These are phyloP conservation scores for Acanthamoeba lenticulata DNA, from an alignment of 208 protist species.

Conservation along the genomic window DNA sequence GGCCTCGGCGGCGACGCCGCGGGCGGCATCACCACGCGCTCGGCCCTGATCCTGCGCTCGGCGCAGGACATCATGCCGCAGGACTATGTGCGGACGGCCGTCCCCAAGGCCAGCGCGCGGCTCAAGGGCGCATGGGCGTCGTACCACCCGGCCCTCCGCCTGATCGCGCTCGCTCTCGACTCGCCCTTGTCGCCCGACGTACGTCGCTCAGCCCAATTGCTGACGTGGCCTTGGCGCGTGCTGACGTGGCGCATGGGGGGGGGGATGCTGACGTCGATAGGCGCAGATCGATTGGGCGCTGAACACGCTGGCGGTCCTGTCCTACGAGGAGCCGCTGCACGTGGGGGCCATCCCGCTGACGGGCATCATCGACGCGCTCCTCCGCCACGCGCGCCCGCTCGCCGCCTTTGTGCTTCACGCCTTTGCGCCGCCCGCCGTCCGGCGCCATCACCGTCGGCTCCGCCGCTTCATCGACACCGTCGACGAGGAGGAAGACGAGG, in stretches of 20 bases:
- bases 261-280: not conserved
- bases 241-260: not conserved
- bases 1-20: too few relatives aligned
- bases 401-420: not conserved
- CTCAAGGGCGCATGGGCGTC: not conserved
- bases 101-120: not conserved
- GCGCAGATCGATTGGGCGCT: constrained; percentile 21
- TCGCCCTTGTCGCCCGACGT: not conserved
- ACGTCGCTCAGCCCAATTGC: not conserved
- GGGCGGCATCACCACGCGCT: not conserved
- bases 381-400: not conserved
- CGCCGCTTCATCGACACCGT: too few relatives aligned
- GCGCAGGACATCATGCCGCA: not conserved
- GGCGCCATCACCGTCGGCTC: too few relatives aligned
- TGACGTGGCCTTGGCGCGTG: not conserved
- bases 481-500: not conserved
- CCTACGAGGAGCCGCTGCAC: constrained; percentile 39
- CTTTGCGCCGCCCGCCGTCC: not conserved
- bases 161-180: constrained; percentile 1
- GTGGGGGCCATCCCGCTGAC: not conserved
- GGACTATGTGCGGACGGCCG: not conserved
- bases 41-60: not conserved
- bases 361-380: constrained; percentile 38
- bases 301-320: not conserved
- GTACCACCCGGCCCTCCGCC: not conserved